These are phyloP conservation scores for Umbelopsis ramanniana DNA, from an alignment of 192 early-diverging fungal genomes.

Conservation along the genomic window DNA sequence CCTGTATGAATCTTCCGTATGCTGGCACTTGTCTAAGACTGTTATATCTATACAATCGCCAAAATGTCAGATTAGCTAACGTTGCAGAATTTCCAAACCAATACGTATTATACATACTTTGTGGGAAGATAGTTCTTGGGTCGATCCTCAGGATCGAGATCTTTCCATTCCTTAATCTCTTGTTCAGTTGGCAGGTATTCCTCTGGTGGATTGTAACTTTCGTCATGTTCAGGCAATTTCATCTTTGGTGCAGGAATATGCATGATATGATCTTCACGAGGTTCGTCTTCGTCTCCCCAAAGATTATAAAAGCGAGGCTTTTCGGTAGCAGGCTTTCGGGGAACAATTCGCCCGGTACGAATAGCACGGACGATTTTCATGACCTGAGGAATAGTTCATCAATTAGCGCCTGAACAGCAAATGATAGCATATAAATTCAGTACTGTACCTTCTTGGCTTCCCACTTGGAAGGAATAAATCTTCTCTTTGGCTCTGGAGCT, in stretches of 20 bases:
- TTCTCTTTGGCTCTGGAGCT: conserved; percentile 94
- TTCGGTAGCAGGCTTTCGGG: conserved; percentile 55
- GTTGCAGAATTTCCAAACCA: neutral
- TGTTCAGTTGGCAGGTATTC: conserved; percentile 90
- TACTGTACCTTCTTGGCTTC: conserved; percentile 81
- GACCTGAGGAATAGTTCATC: conserved; percentile 50
- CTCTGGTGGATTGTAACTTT: conserved; percentile 96
- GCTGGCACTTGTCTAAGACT: conserved; percentile 86
- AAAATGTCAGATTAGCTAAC: neutral
- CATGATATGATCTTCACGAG: conserved; percentile 60
- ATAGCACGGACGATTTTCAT: conserved; percentile 99
- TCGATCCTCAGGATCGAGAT: conserved; percentile 78
- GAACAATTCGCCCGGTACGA: conserved; percentile 82
- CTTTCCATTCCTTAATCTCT: conserved; percentile 82
- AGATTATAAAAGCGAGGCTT: conserved; percentile 84
- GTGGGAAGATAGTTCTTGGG: conserved; percentile 65
- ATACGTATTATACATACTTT: conserved; percentile 49
- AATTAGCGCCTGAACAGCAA: neutral
- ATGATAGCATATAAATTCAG: neutral
- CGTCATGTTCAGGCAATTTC: conserved; percentile 86
- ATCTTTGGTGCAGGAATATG: conserved; percentile 93
- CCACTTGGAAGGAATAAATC: conserved; percentile 94
- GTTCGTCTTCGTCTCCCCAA: conserved; percentile 77
- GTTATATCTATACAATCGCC: conserved; percentile 46
- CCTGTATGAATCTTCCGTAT: conserved; percentile 89